A percentile compares a stretch with the other conserved stretches of the same genome.
Evolutionary conservation across 2,329 filamentous ascomycete species (phyloP).

Genomic region (Ceratocystis cacaofunesta): DNA sequence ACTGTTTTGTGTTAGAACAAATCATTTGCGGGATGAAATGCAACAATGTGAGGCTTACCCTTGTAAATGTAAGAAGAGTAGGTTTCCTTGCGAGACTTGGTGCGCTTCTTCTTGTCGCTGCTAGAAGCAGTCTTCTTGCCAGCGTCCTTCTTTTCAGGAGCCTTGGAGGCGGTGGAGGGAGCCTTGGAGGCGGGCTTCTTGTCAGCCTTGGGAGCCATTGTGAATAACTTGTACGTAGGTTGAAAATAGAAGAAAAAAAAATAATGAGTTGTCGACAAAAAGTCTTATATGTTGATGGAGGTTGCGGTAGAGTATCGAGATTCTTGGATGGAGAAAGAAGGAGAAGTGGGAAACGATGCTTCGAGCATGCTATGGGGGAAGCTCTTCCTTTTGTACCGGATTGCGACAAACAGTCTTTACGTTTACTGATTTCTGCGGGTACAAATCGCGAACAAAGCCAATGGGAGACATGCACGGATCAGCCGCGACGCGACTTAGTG

Average conservation of each 20-base stretch:
- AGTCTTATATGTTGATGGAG: neutral
- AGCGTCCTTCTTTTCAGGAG: slow-evolving; percentile 93
- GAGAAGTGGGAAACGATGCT: slow-evolving; percentile 31
- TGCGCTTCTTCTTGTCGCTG: slow-evolving; percentile 99
- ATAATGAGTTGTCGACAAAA: slow-evolving; percentile 1
- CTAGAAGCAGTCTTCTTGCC: slow-evolving; percentile 98
- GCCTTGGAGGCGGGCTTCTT: slow-evolving; percentile 99
- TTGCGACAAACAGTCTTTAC: slow-evolving; percentile 28
- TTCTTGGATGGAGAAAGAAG: slow-evolving; percentile 15
- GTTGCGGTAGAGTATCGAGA: slow-evolving; percentile 19
- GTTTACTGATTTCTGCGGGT: slow-evolving; percentile 39
- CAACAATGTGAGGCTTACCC: slow-evolving; percentile 43
- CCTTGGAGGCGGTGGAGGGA: slow-evolving; percentile 55
- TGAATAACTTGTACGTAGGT: slow-evolving; percentile 26
- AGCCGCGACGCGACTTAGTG: slow-evolving; percentile 14
- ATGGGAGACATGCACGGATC: slow-evolving; percentile 14
- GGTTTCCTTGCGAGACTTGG: slow-evolving; percentile 99
- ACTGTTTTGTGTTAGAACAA: slow-evolving; percentile 39
- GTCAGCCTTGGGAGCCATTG: slow-evolving; percentile 96
- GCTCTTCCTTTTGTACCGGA: slow-evolving; percentile 46
- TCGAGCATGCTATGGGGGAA: slow-evolving; percentile 36
- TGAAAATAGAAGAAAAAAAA: slow-evolving; percentile 14
- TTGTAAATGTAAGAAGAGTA: slow-evolving; percentile 99
- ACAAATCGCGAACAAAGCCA: slow-evolving; percentile 15
- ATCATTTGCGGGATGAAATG: neutral